Evolutionary conservation across 164 flowering plant species (phyloP).

Genomic region (Stephania cephalantha): DNA sequence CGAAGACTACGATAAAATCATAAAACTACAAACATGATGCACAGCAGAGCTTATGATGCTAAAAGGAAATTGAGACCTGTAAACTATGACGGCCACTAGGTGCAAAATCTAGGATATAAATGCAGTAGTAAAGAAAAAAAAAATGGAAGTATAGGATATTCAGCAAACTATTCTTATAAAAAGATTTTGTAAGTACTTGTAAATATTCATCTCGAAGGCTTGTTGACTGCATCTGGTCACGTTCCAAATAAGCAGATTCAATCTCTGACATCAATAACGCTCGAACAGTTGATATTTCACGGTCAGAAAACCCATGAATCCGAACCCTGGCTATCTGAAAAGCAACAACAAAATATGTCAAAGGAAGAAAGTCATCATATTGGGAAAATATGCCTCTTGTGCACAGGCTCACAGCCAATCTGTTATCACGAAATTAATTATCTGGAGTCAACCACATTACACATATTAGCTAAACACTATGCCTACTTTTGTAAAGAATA

Average conservation of each 20-base stretch:
- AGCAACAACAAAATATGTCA: constrained; percentile 2
- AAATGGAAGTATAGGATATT: too few relatives aligned
- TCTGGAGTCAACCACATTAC: neutral
- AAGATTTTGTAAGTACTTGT: constrained; percentile 40
- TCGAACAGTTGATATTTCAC: constrained; percentile 70
- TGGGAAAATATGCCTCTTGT: neutral
- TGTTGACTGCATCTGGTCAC: constrained; percentile 90
- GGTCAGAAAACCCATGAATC: constrained; percentile 88
- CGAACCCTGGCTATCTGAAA: constrained; percentile 79
- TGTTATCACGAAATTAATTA: neutral
- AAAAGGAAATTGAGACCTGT: too few relatives aligned
- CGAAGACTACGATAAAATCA: too few relatives aligned
- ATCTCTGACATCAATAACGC: constrained; percentile 84
- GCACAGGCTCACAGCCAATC: neutral
- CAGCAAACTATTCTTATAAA: neutral
- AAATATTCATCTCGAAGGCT: constrained; percentile 78
- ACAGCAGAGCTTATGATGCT: too few relatives aligned
- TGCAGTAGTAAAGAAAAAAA: too few relatives aligned
- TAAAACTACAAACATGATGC: too few relatives aligned
- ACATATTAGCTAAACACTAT: neutral
- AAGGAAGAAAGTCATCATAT: neutral
- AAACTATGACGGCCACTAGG: too few relatives aligned
- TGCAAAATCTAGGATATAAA: too few relatives aligned
- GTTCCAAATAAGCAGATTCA: constrained; percentile 94
- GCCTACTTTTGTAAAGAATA: neutral